Evolutionary conservation across 495 filamentous ascomycete species (phyloP).

Genomic region (Aspergillus biplanus): DNA sequence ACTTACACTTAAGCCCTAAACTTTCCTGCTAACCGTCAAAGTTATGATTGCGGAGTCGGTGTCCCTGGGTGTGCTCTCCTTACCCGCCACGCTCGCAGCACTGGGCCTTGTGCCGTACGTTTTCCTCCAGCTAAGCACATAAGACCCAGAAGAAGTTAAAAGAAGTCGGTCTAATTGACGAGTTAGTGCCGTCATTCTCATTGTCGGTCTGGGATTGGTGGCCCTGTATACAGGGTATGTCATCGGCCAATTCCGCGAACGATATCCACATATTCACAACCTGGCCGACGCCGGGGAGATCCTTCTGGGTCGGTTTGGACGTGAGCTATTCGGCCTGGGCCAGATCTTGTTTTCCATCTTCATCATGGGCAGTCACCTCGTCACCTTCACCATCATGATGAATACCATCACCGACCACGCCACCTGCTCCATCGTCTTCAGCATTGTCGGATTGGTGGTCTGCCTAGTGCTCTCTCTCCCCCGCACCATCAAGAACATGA

Average conservation of each 20-base stretch:
- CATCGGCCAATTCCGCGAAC: slow-evolving; percentile 68
- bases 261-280: slow-evolving; percentile 66
- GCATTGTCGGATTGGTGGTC: slow-evolving; percentile 64
- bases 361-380: slow-evolving; percentile 76
- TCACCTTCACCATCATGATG: slow-evolving; percentile 70
- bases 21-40: slow-evolving; percentile 14
- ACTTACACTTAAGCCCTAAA: background rate
- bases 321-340: slow-evolving; percentile 66
- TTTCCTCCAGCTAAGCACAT: background rate
- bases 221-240: slow-evolving; percentile 79
- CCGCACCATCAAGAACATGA: slow-evolving; percentile 63
- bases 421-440: slow-evolving; percentile 71
- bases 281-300: slow-evolving; percentile 69
- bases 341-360: slow-evolving; percentile 74
- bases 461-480: slow-evolving; percentile 69
- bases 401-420: slow-evolving; percentile 68
- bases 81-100: slow-evolving; percentile 62
- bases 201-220: slow-evolving; percentile 67
- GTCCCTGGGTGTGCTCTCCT: slow-evolving; percentile 66
- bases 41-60: slow-evolving; percentile 74
- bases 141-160: background rate
- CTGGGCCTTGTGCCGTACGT: slow-evolving; percentile 60
- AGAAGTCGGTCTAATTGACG: background rate
- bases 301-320: slow-evolving; percentile 64
- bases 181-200: slow-evolving; percentile 55